Base-by-base conservation (phyloP, 257 asterid genomes). In the Jaltomata sinuosa region DNA sequence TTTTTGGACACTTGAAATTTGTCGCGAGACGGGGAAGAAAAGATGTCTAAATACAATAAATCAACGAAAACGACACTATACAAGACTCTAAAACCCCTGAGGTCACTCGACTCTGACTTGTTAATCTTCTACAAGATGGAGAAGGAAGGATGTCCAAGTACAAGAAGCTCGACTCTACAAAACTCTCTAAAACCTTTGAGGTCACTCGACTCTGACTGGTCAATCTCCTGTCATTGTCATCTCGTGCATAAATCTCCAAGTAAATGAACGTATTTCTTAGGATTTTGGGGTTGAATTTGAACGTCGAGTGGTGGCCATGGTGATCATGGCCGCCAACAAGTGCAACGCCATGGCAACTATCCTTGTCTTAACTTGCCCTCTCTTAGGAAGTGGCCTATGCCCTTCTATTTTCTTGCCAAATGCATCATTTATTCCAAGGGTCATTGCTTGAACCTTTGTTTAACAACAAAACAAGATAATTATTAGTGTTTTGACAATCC, bases 361-460 rank as follows among this genome's bases (percentile, higher is more conserved):
- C 89, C 84, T 92, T 53, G 77, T 84, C 87, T 92, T 93, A 86
- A 92, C 90, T 49, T 91, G 94, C 49, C 97, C 98, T 77, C 97
- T 87, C 78, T 85, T 92, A 0, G 94, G 97, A 9, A 89, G 61
- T 2, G 84, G 72, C 49, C 90, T 62, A 40, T 84, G 76, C 42
- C 81, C 65, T 81, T 65, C 80, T 31, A 84, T 77, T 40, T 80
- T 85, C 83, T 81, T 88, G 77, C 61, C 84, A 31, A 80, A 62
- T 45, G 83, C 83, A 54, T 88, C 88, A 6, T 84, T 84, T 11
- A 89, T 47, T 81, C 64, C 83, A n/a, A 11, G 7, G 2, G 8
- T 4, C 76, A 69, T 36, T 83, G 53, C 68, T 42, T 3, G 31
- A 57, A 68, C 18, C 78, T 68, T 71, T 53, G 19, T 68, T 38